A percentile compares a stretch with the other conserved stretches of the same genome.
Evolutionary conservation across 768 basidiomycete species (phyloP).

Genomic region (Lentinus tigrinus): DNA sequence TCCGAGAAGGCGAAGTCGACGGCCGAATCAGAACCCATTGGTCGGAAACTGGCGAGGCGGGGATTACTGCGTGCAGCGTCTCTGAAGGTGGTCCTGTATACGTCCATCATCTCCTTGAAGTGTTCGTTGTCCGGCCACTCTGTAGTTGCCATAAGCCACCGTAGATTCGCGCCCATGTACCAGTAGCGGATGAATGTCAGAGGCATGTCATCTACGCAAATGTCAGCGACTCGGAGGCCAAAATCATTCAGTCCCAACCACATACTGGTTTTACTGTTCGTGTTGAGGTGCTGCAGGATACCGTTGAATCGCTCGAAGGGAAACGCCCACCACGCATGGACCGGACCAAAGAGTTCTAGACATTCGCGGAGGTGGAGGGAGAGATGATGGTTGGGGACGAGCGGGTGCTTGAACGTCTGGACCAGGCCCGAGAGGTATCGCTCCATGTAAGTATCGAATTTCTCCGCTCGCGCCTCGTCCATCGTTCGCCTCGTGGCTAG

Average conservation of each 20-base stretch:
- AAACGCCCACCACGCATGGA: slow-evolving; percentile 24
- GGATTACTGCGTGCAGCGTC: neutral
- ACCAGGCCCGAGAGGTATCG: slow-evolving; percentile 23
- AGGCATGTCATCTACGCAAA: neutral
- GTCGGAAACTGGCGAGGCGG: neutral
- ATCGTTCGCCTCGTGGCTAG: slow-evolving; percentile 19
- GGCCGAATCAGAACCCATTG: neutral
- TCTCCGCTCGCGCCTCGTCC: slow-evolving; percentile 1
- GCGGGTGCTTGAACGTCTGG: slow-evolving; percentile 18
- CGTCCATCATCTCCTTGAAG: neutral
- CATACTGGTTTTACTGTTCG: slow-evolving; percentile 19
- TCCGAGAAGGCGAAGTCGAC: neutral
- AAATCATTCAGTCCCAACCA: neutral
- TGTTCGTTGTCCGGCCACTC: neutral
- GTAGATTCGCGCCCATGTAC: neutral
- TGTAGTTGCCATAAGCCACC: neutral
- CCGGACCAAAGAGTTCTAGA: slow-evolving; percentile 30
- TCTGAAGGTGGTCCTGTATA: neutral
- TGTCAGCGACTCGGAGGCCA: neutral
- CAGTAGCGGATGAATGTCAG: neutral
- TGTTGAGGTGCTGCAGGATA: slow-evolving; percentile 25
- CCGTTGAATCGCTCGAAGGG: slow-evolving; percentile 32
- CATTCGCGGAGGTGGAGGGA: slow-evolving; percentile 31
- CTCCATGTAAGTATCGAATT: slow-evolving; percentile 1
- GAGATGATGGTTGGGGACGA: slow-evolving; percentile 33